Evolutionary conservation across 2,329 filamentous ascomycete species (phyloP).

Genomic region (Penicillium sp.): DNA sequence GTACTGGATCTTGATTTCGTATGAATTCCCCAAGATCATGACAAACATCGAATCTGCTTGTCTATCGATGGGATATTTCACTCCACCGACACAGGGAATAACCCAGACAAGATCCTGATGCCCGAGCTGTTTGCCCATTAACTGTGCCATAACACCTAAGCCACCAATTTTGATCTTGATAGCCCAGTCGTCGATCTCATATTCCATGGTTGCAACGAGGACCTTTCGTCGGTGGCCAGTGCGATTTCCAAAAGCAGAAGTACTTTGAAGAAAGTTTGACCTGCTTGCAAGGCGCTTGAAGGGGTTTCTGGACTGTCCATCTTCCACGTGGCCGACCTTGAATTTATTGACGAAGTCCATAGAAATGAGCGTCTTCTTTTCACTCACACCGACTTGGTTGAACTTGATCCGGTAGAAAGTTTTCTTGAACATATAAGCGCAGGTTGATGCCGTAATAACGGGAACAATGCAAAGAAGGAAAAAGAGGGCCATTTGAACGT

Average conservation of each 20-base stretch:
- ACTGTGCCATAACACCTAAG: conserved; percentile 66
- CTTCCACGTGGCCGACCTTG: conserved; percentile 26
- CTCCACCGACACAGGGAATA: conserved; percentile 60
- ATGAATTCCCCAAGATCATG: conserved; percentile 58
- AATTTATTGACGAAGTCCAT: conserved; percentile 36
- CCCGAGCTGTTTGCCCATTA: conserved; percentile 64
- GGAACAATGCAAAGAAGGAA: conserved; percentile 56
- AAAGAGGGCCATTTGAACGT: conserved; percentile 54
- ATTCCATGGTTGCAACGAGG: conserved; percentile 69
- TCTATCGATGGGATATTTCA: conserved; percentile 62
- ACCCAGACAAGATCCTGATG: conserved; percentile 66
- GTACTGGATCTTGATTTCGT: conserved; percentile 63
- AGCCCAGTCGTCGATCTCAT: conserved; percentile 67
- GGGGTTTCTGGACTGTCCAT: conserved; percentile 31
- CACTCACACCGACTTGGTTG: conserved; percentile 56
- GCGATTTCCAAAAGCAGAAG: conserved; percentile 32
- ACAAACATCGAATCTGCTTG: conserved; percentile 61
- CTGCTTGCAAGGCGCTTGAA: conserved; percentile 36
- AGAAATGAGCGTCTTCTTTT: conserved; percentile 46
- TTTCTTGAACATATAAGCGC: conserved; percentile 57
- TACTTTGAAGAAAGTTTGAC: conserved; percentile 39
- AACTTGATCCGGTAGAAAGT: conserved; percentile 64
- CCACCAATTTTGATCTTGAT: conserved; percentile 72
- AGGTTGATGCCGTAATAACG: conserved; percentile 48
- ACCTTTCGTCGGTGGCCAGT: conserved; percentile 52